Conservation (phyloP, 1,139 yeast species). For the Pichia sp. region DNA sequence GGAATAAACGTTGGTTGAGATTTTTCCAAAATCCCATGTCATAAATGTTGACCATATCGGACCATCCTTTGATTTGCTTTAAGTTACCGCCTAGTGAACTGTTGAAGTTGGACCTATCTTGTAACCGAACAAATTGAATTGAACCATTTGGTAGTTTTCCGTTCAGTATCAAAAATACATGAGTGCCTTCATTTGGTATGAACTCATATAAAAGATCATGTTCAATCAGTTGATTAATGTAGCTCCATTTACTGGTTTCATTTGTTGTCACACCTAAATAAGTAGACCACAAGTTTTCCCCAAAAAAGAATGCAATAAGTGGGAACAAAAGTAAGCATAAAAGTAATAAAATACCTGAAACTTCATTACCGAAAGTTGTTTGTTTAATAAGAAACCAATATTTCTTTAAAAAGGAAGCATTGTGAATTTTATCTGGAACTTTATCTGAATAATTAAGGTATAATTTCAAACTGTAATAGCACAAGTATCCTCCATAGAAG, state of each 20-base stretch:
- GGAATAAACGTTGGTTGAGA: slow-evolving; percentile 38
- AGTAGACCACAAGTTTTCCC: slow-evolving; percentile 60
- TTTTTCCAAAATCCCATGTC: slow-evolving; percentile 63
- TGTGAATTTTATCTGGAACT: slow-evolving; percentile 10
- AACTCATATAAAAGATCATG: slow-evolving; percentile 41
- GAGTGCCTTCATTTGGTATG: slow-evolving; percentile 19
- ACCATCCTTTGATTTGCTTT: slow-evolving; percentile 38
- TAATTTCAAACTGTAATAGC: slow-evolving; percentile 32
- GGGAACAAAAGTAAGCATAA: slow-evolving; percentile 54
- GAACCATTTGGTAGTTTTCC: background rate
- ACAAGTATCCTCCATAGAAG: slow-evolving; percentile 57
- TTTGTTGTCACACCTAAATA: slow-evolving; percentile 89
- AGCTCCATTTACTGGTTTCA: slow-evolving; percentile 83
- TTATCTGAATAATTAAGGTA: slow-evolving; percentile 16
- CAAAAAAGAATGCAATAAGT: slow-evolving; percentile 55
- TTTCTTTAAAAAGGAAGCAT: slow-evolving; percentile 28
- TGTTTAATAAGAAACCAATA: slow-evolving; percentile 33
- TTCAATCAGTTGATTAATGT: slow-evolving; percentile 56
- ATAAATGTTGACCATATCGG: slow-evolving; percentile 60
- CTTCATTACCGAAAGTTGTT: slow-evolving; percentile 36
- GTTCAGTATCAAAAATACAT: slow-evolving; percentile 12
- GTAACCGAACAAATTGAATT: slow-evolving; percentile 17
- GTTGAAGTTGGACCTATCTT: slow-evolving; percentile 14
- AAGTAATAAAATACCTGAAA: slow-evolving; percentile 51
- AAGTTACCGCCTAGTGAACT: slow-evolving; percentile 4